These are phyloP conservation scores for Aureobasidium zeae DNA, from an alignment of 2,329 filamentous ascomycete genomes.

Conservation along the genomic window DNA sequence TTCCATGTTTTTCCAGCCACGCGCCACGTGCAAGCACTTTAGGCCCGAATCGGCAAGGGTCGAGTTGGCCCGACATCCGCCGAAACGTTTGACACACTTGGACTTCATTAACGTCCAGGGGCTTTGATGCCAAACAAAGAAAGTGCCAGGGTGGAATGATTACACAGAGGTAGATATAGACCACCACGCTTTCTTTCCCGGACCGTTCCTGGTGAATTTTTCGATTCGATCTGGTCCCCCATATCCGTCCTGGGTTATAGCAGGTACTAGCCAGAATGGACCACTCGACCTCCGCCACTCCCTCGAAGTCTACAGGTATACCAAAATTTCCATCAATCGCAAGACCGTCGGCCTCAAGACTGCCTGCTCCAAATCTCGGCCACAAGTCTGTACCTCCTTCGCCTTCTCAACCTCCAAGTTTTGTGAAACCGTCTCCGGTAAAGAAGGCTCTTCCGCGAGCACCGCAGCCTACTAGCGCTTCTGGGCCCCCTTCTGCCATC, in stretches of 20 bases:
- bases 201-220: not conserved
- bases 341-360: slow-evolving; percentile 15
- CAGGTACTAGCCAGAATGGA: slow-evolving; percentile 25
- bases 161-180: slow-evolving; percentile 1
- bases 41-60: not conserved
- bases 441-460: slow-evolving; percentile 10
- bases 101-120: slow-evolving; percentile 10
- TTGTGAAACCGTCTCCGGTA: slow-evolving; percentile 2
- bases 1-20: not conserved
- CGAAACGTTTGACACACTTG: slow-evolving; percentile 3
- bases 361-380: slow-evolving; percentile 15
- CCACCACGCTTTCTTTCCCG: not conserved
- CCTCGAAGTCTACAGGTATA: slow-evolving; percentile 13
- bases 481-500: slow-evolving; percentile 1
- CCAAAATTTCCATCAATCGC: slow-evolving; percentile 14
- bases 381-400: slow-evolving; percentile 5
- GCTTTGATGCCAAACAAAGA: slow-evolving; percentile 5
- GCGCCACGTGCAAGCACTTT: not conserved
- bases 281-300: slow-evolving; percentile 22
- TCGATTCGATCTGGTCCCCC: not conserved
- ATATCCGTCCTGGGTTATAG: slow-evolving; percentile 24
- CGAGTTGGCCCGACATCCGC: slow-evolving; percentile 1
- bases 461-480: not conserved
- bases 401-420: slow-evolving; percentile 5
- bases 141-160: slow-evolving; percentile 7